Conservation (phyloP, 2,329 filamentous ascomycete species). For the Ophiostoma sp. region DNA sequence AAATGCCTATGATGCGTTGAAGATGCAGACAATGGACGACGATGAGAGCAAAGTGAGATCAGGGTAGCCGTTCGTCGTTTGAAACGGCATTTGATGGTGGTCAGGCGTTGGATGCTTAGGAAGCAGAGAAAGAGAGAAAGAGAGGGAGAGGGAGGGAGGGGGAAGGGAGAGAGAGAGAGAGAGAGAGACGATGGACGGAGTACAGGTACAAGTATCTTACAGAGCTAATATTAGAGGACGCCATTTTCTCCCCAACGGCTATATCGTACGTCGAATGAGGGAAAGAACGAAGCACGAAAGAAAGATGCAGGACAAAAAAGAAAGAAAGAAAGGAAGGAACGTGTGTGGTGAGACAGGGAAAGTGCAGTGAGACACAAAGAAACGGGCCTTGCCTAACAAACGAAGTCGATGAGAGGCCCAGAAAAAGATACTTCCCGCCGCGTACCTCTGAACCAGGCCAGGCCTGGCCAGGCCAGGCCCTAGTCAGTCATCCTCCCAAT, state of each 20-base stretch:
- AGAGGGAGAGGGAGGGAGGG: too few species aligned
- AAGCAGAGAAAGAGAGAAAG: background rate
- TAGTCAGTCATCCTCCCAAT: background rate
- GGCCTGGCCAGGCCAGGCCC: background rate
- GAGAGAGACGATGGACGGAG: background rate
- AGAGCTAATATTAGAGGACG: background rate
- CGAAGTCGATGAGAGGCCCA: background rate
- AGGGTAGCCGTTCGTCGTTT: background rate
- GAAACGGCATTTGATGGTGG: background rate
- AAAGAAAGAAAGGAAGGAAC: constrained; percentile 3
- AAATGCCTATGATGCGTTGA: background rate
- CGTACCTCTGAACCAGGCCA: background rate
- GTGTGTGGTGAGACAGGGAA: constrained; percentile 14
- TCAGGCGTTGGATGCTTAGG: background rate
- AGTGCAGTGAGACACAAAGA: constrained; percentile 16
- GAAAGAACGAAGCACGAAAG: background rate
- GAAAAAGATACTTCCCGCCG: constrained; percentile 4
- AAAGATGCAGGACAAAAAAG: background rate
- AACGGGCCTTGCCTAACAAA: background rate
- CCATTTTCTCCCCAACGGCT: background rate
- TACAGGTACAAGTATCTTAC: background rate
- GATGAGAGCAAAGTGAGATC: background rate
- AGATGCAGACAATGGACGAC: background rate
- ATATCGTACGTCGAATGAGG: background rate
- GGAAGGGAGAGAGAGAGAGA: too few species aligned